Conservation (phyloP, 1,139 yeast genomes). For the Barnettozyma hawaiiensis region DNA sequence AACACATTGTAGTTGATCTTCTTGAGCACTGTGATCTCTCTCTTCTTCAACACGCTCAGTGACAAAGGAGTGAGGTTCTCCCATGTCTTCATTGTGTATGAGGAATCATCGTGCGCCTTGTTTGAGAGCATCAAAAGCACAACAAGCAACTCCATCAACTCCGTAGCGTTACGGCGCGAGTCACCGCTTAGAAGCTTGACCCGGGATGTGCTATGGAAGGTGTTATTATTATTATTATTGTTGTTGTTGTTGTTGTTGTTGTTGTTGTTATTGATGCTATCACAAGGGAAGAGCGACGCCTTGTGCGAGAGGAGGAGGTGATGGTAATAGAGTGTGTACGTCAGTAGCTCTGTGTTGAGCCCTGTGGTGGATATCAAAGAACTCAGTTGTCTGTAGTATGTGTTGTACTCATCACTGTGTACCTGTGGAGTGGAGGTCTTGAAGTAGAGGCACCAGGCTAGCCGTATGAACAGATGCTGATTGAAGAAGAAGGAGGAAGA, state of each 20-base stretch:
- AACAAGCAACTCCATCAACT: conserved; percentile 21
- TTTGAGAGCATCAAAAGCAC: conserved; percentile 41
- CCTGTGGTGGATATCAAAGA: conserved; percentile 17
- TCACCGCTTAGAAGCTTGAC: conserved; percentile 11
- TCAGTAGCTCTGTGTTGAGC: conserved; percentile 14
- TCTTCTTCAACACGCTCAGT: conserved; percentile 12
- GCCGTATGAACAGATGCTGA: conserved; percentile 15
- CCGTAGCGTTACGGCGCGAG: conserved; percentile 7
- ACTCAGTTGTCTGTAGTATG: conserved; percentile 10
- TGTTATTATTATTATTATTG: too few species aligned
- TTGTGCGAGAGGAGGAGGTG: conserved; percentile 14
- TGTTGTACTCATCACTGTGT: not conserved
- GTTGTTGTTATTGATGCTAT: not conserved
- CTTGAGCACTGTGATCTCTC: conserved; percentile 20
- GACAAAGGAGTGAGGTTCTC: conserved; percentile 25
- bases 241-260: too few species aligned
- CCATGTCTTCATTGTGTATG: conserved; percentile 52
- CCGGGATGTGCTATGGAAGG: conserved; percentile 11
- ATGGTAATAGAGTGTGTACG: conserved; percentile 19
- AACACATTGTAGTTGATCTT: conserved; percentile 21
- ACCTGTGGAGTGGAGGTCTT: not conserved
- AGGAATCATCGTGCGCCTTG: conserved; percentile 46
- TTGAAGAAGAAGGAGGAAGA: too few species aligned
- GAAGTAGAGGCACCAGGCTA: conserved; percentile 14
- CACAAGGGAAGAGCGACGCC: conserved; percentile 3